Evolutionary conservation across 257 asterid genomes (phyloP).

Genomic region (Solanum rostratum): DNA sequence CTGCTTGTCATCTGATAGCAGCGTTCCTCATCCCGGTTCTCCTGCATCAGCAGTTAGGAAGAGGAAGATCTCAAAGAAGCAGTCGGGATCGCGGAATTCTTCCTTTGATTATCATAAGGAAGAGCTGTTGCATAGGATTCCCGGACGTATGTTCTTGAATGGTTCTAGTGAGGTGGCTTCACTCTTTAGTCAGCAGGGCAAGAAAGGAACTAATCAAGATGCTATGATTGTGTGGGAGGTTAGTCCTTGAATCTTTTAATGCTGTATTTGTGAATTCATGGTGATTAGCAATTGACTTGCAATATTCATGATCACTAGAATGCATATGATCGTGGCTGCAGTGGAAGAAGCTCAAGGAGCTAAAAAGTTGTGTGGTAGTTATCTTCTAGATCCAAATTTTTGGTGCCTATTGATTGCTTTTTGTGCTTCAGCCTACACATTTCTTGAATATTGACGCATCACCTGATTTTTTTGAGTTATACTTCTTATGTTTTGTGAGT

Average conservation of each 20-base stretch:
- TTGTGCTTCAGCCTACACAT: neutral
- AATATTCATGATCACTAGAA: neutral
- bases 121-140: constrained; percentile 48
- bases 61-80: constrained; percentile 32
- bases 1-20: constrained; percentile 62
- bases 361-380: neutral
- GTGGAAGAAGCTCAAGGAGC: neutral
- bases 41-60: constrained; percentile 27
- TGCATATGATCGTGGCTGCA: neutral
- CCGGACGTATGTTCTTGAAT: constrained; percentile 56
- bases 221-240: constrained; percentile 93
- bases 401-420: neutral
- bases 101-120: constrained; percentile 48
- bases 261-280: neutral
- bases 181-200: constrained; percentile 59
- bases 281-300: neutral
- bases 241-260: constrained; percentile 9
- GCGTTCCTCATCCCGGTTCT: constrained; percentile 56
- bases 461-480: neutral
- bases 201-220: constrained; percentile 76
- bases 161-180: constrained; percentile 61
- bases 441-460: neutral
- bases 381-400: neutral
- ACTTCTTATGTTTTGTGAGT: neutral
- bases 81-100: constrained; percentile 41